phyloP scores from a whole-genome alignment of 495 filamentous ascomycete genomes.

The Aspergillus haitiensis region DNA sequence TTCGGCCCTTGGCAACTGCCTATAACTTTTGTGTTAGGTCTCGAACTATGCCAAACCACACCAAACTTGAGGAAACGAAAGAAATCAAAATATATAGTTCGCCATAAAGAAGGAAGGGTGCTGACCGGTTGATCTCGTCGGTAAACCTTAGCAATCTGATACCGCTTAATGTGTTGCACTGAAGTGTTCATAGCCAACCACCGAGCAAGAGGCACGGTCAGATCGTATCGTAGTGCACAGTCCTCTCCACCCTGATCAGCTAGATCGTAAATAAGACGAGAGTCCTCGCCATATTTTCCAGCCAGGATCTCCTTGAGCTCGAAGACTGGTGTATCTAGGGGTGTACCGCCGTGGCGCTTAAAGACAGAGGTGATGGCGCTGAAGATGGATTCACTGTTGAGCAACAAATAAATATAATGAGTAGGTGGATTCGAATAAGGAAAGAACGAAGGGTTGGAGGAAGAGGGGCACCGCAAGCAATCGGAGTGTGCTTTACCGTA shows the following conservation, averaged over 20 bases:
- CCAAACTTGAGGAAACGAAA: not conserved
- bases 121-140: constrained; percentile 66
- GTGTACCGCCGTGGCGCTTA: constrained; percentile 82
- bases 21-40: not conserved
- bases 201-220: constrained; percentile 88
- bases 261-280: constrained; percentile 86
- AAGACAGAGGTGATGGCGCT: constrained; percentile 78
- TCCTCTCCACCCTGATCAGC: constrained; percentile 84
- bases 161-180: constrained; percentile 76
- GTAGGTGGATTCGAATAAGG: constrained; percentile 2
- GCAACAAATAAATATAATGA: not conserved
- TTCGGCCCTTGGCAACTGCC: constrained; percentile 79
- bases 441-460: constrained; percentile 55
- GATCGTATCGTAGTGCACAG: constrained; percentile 82
- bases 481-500: constrained; percentile 28
- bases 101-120: not conserved
- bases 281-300: constrained; percentile 91
- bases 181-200: constrained; percentile 82
- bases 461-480: constrained; percentile 32
- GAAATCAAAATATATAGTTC: too few species aligned
- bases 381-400: constrained; percentile 57
- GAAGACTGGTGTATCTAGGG: constrained; percentile 83
- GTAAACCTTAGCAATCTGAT: constrained; percentile 89
- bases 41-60: not conserved
- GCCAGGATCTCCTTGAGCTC: constrained; percentile 76